Base-by-base conservation (phyloP, 225 moss, liverwort and hornwort genomes). In the Antitrichia curtipendula region DNA sequence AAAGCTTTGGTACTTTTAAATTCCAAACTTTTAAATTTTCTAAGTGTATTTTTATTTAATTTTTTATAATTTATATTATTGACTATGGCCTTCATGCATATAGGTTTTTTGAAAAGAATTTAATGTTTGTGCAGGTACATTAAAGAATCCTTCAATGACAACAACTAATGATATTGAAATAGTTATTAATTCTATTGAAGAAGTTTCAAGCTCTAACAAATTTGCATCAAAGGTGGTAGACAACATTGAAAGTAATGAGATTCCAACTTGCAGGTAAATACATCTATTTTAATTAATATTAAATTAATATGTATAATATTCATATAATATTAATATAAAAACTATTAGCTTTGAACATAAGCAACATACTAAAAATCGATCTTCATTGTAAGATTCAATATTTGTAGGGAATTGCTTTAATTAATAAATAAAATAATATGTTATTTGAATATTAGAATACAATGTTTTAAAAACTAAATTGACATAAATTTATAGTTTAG, bases 51-150 rank as follows among this genome's bases (percentile, higher is more conserved):
- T 36, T 5, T 5, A 7, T 17, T 78, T 7, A 7, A 16, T 4
- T 16, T 57, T 38, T 58, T 15, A 0, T 21, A 16, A 7, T n/a
- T 64, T 34, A 12, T 36, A 50, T 12, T 5, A 12, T 64, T 63
- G 20, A 34, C 11, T 8, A 50, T 49, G 7, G 2, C 4, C 15
- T 38, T 40, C 3, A 0, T 40, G 2, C 8, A 4, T 12, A 27
- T 18, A 59, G 25, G 16, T 13, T 32, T 49, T 61, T 0, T 21
- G 0, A 25, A 38, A 38, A 0, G 0, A 16, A 10, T 17, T 10
- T 17, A 78, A 27, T 61, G 1, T 22, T 40, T 5, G 7, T 14
- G 7, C 1, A 84, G 19, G 9, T 27, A 28, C 6, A n/a, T 28
- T 3, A 17, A 17, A 8, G 9, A 56, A 15, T 0, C 2, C 19